Percentiles rank a stretch among this genome's conserved stretches.
Evolutionary conservation across 2,329 filamentous ascomycete genomes (phyloP).

Genomic region (Diaporthe citri): DNA sequence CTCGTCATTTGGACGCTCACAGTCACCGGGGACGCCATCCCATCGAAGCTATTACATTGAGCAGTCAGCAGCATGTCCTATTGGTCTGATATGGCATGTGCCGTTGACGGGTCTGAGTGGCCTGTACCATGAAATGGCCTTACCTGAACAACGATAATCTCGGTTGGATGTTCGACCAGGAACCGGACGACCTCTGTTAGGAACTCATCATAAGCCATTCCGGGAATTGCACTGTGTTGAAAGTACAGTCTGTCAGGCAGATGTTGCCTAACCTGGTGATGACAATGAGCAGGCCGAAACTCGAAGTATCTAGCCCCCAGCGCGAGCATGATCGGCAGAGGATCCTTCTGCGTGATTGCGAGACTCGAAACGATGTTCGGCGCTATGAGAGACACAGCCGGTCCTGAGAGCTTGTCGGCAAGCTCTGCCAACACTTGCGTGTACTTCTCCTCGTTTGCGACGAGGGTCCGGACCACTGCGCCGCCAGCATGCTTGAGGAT

Average conservation of each 20-base stretch:
- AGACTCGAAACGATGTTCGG: slow-evolving; percentile 60
- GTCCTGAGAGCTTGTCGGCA: slow-evolving; percentile 45
- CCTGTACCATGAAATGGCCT: slow-evolving; percentile 42
- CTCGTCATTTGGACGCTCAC: slow-evolving; percentile 55
- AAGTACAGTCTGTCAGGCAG: slow-evolving; percentile 62
- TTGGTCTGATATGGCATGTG: too few species aligned
- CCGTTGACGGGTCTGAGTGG: neutral
- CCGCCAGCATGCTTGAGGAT: slow-evolving; percentile 54
- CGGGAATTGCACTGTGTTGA: slow-evolving; percentile 63
- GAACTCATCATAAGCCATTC: slow-evolving; percentile 60
- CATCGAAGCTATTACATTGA: slow-evolving; percentile 45
- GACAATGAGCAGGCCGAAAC: slow-evolving; percentile 62
- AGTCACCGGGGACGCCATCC: slow-evolving; percentile 63
- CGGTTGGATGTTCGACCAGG: slow-evolving; percentile 54
- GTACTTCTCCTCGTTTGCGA: slow-evolving; percentile 44
- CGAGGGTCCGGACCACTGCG: slow-evolving; percentile 46
- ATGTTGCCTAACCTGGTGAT: slow-evolving; percentile 54
- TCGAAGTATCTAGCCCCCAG: slow-evolving; percentile 65
- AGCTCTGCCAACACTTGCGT: slow-evolving; percentile 42
- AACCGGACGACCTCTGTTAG: slow-evolving; percentile 57
- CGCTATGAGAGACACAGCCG: slow-evolving; percentile 48
- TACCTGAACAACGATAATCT: slow-evolving; percentile 63
- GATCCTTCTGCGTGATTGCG: slow-evolving; percentile 65
- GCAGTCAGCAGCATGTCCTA: neutral
- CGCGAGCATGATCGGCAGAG: slow-evolving; percentile 56